Base-by-base conservation (phyloP, 106 monocot species). In the Dendrobium catenatum region DNA sequence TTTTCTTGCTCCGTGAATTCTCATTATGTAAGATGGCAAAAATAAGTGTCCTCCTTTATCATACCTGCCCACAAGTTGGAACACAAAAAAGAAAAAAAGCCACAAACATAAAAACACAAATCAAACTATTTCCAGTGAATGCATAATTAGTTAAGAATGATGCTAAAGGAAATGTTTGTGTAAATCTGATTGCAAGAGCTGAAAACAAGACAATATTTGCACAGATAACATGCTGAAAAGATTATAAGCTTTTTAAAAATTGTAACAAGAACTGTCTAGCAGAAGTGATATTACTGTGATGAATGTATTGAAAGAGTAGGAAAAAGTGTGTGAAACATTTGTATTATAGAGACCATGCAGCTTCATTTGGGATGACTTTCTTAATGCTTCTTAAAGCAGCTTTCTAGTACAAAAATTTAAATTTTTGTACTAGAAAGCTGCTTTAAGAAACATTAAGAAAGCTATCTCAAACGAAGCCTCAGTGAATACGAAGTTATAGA, bases 1-100 rank as follows among this genome's bases (percentile, higher is more conserved):
- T 64, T 93, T 95, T 74, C 83, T 89, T 84, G 95, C 84, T 61
- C 98, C 98, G 86, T 93, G 98, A 61, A 67, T 93, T 33, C 98
- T 89, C 98, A 99, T 99, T 29, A 99, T 79, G 64, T 88, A 88
- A 55, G 95, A 95, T 80, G 98, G 98, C 74, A 99, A 84, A 87
- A 87, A 93, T 40, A 99, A 78, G 82, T 99, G 91, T 55, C 86
- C 98, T 9, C 98, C 98, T 88, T 91, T 95, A 80, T 95, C 93
- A 82, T 93, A 95, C 75, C 98, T 99, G 80, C 41, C 82, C 82
- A 89, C 74, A 67, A 68, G 61, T 67, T 72, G 26, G 42, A 77
- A 61, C n/a, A 58, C 42, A 59, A n/a, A 58, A 41, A 54, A 77
- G 72, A 27, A 27, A 27, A 27, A 43, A 55, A 11, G 37, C 8